Percentiles rank a stretch among this genome's conserved stretches.
Conservation (phyloP, 208 protist genomes). For the Herpetomonas muscarum region DNA sequence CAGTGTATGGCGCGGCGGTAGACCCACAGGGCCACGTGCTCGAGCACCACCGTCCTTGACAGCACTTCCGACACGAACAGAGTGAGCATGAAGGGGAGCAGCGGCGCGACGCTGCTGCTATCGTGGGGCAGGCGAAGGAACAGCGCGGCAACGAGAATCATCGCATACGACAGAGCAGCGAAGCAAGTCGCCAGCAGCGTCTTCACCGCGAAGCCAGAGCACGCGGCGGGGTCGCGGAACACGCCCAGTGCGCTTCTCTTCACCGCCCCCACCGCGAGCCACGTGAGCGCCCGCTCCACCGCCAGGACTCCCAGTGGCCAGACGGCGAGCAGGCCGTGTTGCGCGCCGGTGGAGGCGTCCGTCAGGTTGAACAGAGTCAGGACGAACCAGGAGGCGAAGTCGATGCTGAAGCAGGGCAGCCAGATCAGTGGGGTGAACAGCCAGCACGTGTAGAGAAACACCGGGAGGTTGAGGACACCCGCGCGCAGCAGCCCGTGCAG, state of each 20-base stretch:
- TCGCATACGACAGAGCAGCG: not conserved
- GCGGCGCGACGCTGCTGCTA: not conserved
- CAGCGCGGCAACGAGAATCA: not conserved
- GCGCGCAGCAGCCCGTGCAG: slow-evolving; percentile 4
- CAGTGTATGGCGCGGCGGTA: too few species aligned
- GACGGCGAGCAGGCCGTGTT: not conserved
- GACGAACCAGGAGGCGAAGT: slow-evolving; percentile 15
- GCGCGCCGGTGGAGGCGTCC: not conserved
- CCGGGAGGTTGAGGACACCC: slow-evolving; percentile 5
- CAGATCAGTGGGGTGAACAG: slow-evolving; percentile 6
- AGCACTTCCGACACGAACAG: not conserved
- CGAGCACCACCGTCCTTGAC: not conserved
- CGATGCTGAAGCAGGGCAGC: slow-evolving; percentile 20
- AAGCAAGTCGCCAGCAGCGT: not conserved
- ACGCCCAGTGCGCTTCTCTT: not conserved
- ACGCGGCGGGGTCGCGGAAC: not conserved
- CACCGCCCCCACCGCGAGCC: not conserved
- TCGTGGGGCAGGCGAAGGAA: not conserved
- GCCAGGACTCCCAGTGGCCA: not conserved
- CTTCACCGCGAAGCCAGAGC: not conserved
- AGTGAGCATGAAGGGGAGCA: not conserved
- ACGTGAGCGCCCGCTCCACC: not conserved
- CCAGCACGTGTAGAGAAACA: slow-evolving; percentile 10
- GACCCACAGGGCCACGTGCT: not conserved
- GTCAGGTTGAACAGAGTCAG: slow-evolving; percentile 5